Percentiles rank a stretch among this genome's conserved stretches.
phyloP scores from a whole-genome alignment of 306 rosid genomes.

The Cyamopsis tetragonoloba region DNA sequence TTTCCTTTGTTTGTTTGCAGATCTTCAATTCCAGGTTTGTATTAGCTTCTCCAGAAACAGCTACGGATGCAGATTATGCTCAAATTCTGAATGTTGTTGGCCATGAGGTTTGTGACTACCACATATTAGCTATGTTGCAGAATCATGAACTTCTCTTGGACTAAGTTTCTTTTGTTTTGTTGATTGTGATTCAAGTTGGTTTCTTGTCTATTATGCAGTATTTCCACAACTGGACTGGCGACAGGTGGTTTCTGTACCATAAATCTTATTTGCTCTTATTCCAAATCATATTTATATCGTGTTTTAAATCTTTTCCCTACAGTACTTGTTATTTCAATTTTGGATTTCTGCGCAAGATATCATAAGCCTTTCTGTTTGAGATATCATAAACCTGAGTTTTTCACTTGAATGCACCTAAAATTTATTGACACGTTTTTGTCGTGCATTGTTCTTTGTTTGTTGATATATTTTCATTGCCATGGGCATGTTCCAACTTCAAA shows the following conservation, averaged over 20 bases:
- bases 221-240: constrained; percentile 99
- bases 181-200: constrained; percentile 19
- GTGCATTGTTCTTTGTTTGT: neutral
- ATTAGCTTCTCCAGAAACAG: constrained; percentile 95
- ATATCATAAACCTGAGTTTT: constrained; percentile 9
- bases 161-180: constrained; percentile 1
- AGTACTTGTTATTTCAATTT: neutral
- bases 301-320: neutral
- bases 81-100: constrained; percentile 97
- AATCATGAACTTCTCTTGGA: constrained; percentile 14
- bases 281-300: constrained; percentile 4
- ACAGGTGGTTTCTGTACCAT: constrained; percentile 54
- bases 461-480: neutral
- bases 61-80: constrained; percentile 85
- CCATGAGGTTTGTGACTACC: constrained; percentile 77
- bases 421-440: neutral
- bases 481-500: neutral
- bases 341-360: neutral
- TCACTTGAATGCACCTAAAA: neutral
- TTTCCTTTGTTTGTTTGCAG: constrained; percentile 37
- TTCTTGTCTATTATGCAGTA: constrained; percentile 67
- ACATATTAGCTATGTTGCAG: constrained; percentile 11
- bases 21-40: constrained; percentile 92
- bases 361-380: no score
- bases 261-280: constrained; percentile 12